Base-by-base conservation (phyloP, 331 rosid species). In the Quercus tomentella region DNA sequence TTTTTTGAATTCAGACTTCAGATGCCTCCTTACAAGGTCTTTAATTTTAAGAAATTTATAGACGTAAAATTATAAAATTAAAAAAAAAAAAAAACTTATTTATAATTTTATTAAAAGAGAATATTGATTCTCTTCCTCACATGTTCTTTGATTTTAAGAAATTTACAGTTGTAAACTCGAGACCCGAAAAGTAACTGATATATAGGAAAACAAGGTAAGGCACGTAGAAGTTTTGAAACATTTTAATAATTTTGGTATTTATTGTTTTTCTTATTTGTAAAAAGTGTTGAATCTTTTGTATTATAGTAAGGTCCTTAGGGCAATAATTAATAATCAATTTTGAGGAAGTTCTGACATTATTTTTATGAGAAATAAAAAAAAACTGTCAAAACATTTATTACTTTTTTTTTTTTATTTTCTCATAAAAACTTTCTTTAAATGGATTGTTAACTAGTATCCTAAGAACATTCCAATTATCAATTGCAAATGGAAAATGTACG, bases 401-500 rank as follows among this genome's bases (percentile, higher is more conserved):
- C 0, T 33, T 0, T 5, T 35, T 1, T 33, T 35, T 35, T 0
- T 5, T 35, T 1, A 5, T 35, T 35, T 35, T 35, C 7, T 0
- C 2, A 6, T 1, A 35, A 35, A 35, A 35, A 0, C 0, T 35
- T 35, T 6, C 0, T 31, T 31, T 5, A 31, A 31, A 35, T 35
- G 0, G 41, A 35, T 35, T 1, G 41, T 1, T 6, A 1, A 35
- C 0, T 6, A 35, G 7, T 35, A 0, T 0, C 0, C 0, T 35
- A 35, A 35, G 9, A 35, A 0, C 2, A 35, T 35, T 35, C 0
- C 0, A 0, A 35, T 6, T 35, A 0, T 0, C 41, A 35, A 35
- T 35, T 35, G 9, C 41, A 35, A 6, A 35, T 1, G 41, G 0
- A 2, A 35, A 35, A 35, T 35, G 2, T 35, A 35, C 0, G 0